Conservation (phyloP, 108 stramenopile species). For the Bacterosira constricta region DNA sequence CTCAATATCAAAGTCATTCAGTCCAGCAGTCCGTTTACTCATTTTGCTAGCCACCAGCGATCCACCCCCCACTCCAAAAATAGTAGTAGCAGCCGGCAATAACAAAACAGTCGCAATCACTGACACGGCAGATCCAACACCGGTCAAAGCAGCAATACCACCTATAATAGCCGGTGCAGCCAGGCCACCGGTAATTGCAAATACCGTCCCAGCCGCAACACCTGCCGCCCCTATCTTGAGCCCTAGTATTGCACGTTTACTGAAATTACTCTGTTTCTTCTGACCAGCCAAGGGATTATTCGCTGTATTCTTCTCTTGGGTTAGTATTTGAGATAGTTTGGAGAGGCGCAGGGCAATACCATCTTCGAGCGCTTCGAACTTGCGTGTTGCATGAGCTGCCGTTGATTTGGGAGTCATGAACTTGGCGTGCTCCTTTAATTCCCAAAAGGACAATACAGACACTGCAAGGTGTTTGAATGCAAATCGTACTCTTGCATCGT, state of each 20-base stretch:
- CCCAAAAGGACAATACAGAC: slow-evolving; percentile 14
- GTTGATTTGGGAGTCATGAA: background rate
- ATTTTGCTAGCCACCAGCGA: slow-evolving; percentile 5
- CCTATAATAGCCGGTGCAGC: slow-evolving; percentile 16
- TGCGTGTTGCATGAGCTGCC: slow-evolving; percentile 4
- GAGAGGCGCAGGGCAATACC: background rate
- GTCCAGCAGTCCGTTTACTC: slow-evolving; percentile 6
- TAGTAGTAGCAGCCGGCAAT: slow-evolving; percentile 15
- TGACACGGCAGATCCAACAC: background rate
- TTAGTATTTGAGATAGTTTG: background rate
- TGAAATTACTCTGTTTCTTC: background rate
- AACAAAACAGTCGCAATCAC: background rate
- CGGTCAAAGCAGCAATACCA: slow-evolving; percentile 10
- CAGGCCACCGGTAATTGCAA: slow-evolving; percentile 18
- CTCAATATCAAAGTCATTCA: slow-evolving; percentile 10
- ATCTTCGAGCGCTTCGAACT: slow-evolving; percentile 18
- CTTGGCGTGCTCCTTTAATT: background rate
- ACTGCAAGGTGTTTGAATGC: slow-evolving; percentile 5
- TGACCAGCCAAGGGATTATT: background rate
- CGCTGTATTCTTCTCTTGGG: background rate
- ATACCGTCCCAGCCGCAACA: slow-evolving; percentile 11
- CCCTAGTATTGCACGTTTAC: background rate
- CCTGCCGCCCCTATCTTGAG: slow-evolving; percentile 13
- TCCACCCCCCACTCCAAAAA: slow-evolving; percentile 20
- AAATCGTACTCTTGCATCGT: slow-evolving; percentile 2